These are phyloP conservation scores for Globisporangium paddicum DNA, from an alignment of 352 stramenopile genomes.

Conservation along the genomic window DNA sequence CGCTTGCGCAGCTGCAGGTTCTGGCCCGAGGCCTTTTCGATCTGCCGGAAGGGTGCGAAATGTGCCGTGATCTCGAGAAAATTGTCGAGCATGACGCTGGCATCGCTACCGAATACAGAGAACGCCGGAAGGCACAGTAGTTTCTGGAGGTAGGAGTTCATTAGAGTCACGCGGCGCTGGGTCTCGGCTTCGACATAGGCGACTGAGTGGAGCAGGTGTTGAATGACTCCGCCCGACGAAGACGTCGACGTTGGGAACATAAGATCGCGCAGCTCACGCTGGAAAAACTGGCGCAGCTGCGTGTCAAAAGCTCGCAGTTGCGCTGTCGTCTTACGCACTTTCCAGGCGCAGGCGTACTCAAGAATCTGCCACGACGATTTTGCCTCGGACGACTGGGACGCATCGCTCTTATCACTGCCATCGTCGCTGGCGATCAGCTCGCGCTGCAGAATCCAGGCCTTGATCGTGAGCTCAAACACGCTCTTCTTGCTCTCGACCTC, in stretches of 20 bases:
- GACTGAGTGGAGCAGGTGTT: slow-evolving; percentile 22
- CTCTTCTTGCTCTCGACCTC: slow-evolving; percentile 18
- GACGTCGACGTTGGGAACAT: slow-evolving; percentile 31
- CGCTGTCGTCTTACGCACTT: slow-evolving; percentile 33
- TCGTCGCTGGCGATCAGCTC: slow-evolving; percentile 31
- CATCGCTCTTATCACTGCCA: not conserved
- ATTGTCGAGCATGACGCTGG: slow-evolving; percentile 47
- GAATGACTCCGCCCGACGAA: slow-evolving; percentile 12
- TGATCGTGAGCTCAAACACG: slow-evolving; percentile 47
- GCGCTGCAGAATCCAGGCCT: slow-evolving; percentile 58
- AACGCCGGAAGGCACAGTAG: slow-evolving; percentile 46
- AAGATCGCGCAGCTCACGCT: slow-evolving; percentile 41
- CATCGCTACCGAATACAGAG: slow-evolving; percentile 54
- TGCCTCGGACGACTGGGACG: not conserved
- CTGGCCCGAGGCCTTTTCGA: slow-evolving; percentile 40
- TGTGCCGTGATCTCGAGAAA: slow-evolving; percentile 68
- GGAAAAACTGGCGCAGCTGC: slow-evolving; percentile 39
- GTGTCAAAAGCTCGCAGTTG: slow-evolving; percentile 51
- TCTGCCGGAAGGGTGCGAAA: slow-evolving; percentile 34
- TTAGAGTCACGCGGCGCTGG: slow-evolving; percentile 29
- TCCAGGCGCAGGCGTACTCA: slow-evolving; percentile 62
- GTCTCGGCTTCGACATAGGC: slow-evolving; percentile 26
- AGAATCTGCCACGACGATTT: slow-evolving; percentile 44
- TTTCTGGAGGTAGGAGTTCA: slow-evolving; percentile 47
- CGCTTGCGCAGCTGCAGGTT: slow-evolving; percentile 46